phyloP scores from a whole-genome alignment of 1,284 basidiomycete genomes.

The Austroboletus niveus region DNA sequence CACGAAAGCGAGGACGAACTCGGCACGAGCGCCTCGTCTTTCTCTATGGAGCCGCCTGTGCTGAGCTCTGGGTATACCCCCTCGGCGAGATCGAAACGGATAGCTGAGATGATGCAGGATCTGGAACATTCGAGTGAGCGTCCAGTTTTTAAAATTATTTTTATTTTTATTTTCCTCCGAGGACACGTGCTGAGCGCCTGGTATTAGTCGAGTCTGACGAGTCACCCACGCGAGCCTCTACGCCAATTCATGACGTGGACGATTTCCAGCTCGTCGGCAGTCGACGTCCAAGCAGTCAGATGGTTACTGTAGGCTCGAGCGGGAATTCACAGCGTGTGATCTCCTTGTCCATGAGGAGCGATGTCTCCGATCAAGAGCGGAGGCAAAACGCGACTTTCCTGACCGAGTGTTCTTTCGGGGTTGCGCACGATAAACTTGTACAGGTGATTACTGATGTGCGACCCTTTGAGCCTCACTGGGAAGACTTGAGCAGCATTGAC shows the following conservation, averaged over 20 bases:
- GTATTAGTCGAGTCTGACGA: slow-evolving; percentile 41
- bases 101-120: slow-evolving; percentile 72
- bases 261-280: slow-evolving; percentile 47
- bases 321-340: slow-evolving; percentile 43
- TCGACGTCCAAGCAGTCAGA: slow-evolving; percentile 37
- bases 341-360: slow-evolving; percentile 44
- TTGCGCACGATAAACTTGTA: slow-evolving; percentile 88
- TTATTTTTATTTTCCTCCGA: no score
- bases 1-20: slow-evolving; percentile 38
- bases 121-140: slow-evolving; percentile 64
- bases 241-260: slow-evolving; percentile 39
- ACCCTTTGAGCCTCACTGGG: slow-evolving; percentile 96
- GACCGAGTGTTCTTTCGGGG: slow-evolving; percentile 92
- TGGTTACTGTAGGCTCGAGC: slow-evolving; percentile 25
- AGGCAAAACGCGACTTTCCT: slow-evolving; percentile 76
- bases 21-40: slow-evolving; percentile 29
- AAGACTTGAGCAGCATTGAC: slow-evolving; percentile 74
- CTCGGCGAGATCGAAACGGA: slow-evolving; percentile 74
- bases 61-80: slow-evolving; percentile 41
- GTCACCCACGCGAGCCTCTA: slow-evolving; percentile 65
- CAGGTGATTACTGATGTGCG: slow-evolving; percentile 93
- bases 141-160: background rate
- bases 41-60: slow-evolving; percentile 25
- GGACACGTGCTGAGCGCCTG: background rate
- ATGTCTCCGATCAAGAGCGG: slow-evolving; percentile 30